Evolutionary conservation across 2,329 filamentous ascomycete species (phyloP), one percentile per base, ranked within the genome.

Genomic region (Hymenoscyphus linearis): DNA sequence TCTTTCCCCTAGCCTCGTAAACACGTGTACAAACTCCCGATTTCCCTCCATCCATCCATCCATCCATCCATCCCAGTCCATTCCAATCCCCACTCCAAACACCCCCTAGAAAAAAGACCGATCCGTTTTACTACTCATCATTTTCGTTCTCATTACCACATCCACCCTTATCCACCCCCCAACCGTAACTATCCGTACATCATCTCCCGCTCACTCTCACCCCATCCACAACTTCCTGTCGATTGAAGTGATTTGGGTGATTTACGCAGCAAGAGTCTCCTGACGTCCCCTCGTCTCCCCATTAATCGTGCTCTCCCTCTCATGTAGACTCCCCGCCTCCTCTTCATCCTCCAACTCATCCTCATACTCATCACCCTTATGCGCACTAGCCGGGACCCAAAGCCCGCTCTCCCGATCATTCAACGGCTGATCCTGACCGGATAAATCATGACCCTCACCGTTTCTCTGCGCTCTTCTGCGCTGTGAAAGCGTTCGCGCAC

Each of bases 401-500:
- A 86, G 78, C 64, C 86, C 85, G 13, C 89, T 91, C 72, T 93
- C 90, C 61, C 87, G 82, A 72, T 90, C 89, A 65, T 91, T 85
- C 64, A 92, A 77, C 16, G 90, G 88, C 55, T 84, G 83, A 73
- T 97, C 93, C 77, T 97, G 93, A 55, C 82, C 82, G 2, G 90
- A 89, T 44, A 97, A 82, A 71, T 97, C 93, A 62, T 92, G 82
- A 7, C 90, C 90, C 70, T 93, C 89, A 12, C 57, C 47, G 31
- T 85, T 83, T 66, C 85, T 82, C 63, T 82, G 83, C 72, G 89
- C 85, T 62, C 88, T 85, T 67, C 91, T 88, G 69, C 93, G 88
- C 75, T 92, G 91, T 53, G 91, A 96, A 37, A 98, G 84, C 16
- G 88, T 96, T 68, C 93, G 91, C 47, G 93, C 86, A 62, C 95